phyloP scores from a whole-genome alignment of 1,284 basidiomycete genomes.

The Ustilago sp. region DNA sequence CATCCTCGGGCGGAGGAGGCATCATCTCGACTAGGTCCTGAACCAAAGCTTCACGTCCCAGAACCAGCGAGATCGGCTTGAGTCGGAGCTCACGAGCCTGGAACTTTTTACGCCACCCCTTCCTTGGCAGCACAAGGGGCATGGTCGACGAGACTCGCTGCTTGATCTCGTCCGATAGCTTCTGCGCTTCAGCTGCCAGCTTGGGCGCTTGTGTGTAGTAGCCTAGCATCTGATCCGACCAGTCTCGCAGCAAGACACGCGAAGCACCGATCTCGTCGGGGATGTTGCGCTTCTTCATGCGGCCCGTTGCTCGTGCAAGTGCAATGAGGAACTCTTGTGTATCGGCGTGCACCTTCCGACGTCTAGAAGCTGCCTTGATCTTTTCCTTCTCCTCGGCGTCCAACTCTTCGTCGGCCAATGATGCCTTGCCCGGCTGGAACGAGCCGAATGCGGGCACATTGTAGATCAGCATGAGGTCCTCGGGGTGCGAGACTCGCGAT shows the following conservation, averaged over 20 bases:
- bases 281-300: conserved; percentile 59
- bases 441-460: conserved; percentile 65
- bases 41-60: conserved; percentile 48
- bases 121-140: conserved; percentile 45
- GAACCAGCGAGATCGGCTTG: conserved; percentile 43
- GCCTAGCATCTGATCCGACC: conserved; percentile 60
- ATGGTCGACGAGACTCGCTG: conserved; percentile 23
- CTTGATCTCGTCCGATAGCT: conserved; percentile 31
- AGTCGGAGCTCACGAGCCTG: conserved; percentile 55
- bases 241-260: conserved; percentile 63
- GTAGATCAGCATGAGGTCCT: conserved; percentile 66
- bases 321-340: conserved; percentile 66
- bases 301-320: conserved; percentile 58
- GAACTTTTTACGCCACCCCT: conserved; percentile 58
- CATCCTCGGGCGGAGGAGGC: conserved; percentile 49
- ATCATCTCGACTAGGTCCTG: conserved; percentile 46
- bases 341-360: conserved; percentile 59
- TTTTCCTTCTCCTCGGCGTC: conserved; percentile 43
- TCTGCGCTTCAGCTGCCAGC: conserved; percentile 38
- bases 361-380: conserved; percentile 37
- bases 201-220: conserved; percentile 63
- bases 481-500: conserved; percentile 55
- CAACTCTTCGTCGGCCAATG: conserved; percentile 47
- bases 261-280: conserved; percentile 62
- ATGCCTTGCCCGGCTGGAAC: conserved; percentile 48